Base-by-base conservation (phyloP, 495 filamentous ascomycete genomes). In the Letharia columbiana region DNA sequence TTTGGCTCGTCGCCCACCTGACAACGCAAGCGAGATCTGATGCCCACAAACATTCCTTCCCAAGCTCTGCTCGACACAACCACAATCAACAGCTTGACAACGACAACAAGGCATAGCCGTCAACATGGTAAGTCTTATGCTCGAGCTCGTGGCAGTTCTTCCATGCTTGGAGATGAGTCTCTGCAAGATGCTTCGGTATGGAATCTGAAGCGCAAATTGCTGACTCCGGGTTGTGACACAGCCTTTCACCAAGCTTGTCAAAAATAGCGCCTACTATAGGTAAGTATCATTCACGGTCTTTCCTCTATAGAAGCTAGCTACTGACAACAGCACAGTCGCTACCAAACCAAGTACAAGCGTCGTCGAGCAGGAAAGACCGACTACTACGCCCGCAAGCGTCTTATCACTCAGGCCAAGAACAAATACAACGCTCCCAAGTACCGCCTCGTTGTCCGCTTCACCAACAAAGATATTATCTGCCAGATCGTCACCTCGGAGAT, bases 341-440 rank as follows among this genome's bases (percentile, higher is more conserved):
- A 89, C 84, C 94, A 99, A 85, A 96, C 93, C 79, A 99, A 99
- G 87, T 99, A 97, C 90, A 93, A 90, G 82, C 91, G 94, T 79
- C 88, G 94, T 77, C 88, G 94, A 69, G 77, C 87, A 78, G 94
- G 94, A 78, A 99, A 98, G 89, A 99, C 94, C 82, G 94, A 99
- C 78, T 99, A 99, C 90, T 98, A 96, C 79, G 94, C 94, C 77
- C 94, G 94, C 82, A 96, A 97, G 88, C 89, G 94, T 75, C 84
- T 99, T 81, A 95, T 96, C 87, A 92, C 91, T 82, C 94, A 99
- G 85, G 94, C 94, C 80, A 99, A 98, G 91, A 98, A 98, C 91
- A 98, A 98, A 87, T 98, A 97, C 89, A 94, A 92, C 80, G 89
- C 93, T 60, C 93, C 94, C 78, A 99, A 99, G 85, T 97, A 99